Percentiles rank a stretch among this genome's conserved stretches.
These are phyloP conservation scores for Claviceps sp. DNA, from an alignment of 2,329 filamentous ascomycete species.

Conservation along the genomic window DNA sequence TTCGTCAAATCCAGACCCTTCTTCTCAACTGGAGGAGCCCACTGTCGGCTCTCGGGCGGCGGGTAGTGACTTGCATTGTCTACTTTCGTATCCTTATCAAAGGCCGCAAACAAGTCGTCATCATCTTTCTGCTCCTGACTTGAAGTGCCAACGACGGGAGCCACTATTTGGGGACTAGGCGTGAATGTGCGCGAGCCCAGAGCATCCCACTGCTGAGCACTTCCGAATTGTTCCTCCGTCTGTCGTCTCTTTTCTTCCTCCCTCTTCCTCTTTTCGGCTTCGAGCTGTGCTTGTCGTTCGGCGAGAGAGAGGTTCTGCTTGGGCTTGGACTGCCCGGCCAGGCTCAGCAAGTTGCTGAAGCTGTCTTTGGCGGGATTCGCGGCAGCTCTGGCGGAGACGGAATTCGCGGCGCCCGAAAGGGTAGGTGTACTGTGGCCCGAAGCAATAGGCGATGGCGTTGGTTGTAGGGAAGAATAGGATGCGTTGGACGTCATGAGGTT, in stretches of 20 bases:
- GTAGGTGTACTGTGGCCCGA: constrained; percentile 45
- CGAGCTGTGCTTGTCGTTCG: constrained; percentile 59
- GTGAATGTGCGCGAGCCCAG: constrained; percentile 44
- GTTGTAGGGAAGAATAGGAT: constrained; percentile 37
- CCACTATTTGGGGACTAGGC: constrained; percentile 16
- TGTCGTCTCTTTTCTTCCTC: constrained; percentile 60
- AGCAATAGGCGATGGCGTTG: constrained; percentile 40
- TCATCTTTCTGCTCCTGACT: constrained; percentile 23
- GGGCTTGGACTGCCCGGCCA: constrained; percentile 35
- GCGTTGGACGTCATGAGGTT: constrained; percentile 22
- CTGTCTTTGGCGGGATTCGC: constrained; percentile 51
- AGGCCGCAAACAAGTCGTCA: constrained; percentile 54
- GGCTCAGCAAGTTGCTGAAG: constrained; percentile 63
- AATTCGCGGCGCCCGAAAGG: constrained; percentile 29
- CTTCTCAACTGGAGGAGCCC: constrained; percentile 29
- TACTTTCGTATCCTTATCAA: constrained; percentile 52
- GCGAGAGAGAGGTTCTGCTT: constrained; percentile 62
- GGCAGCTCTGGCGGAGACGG: constrained; percentile 26
- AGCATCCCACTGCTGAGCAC: constrained; percentile 62
- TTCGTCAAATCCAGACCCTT: constrained; percentile 35
- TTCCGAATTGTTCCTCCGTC: constrained; percentile 66
- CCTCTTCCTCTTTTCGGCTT: constrained; percentile 54
- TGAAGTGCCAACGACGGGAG: constrained; percentile 10
- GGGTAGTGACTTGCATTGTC: constrained; percentile 54
- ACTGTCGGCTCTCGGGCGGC: constrained; percentile 32